Base-by-base conservation (phyloP, 2,329 filamentous ascomycete species). In the Fusarium sp. region DNA sequence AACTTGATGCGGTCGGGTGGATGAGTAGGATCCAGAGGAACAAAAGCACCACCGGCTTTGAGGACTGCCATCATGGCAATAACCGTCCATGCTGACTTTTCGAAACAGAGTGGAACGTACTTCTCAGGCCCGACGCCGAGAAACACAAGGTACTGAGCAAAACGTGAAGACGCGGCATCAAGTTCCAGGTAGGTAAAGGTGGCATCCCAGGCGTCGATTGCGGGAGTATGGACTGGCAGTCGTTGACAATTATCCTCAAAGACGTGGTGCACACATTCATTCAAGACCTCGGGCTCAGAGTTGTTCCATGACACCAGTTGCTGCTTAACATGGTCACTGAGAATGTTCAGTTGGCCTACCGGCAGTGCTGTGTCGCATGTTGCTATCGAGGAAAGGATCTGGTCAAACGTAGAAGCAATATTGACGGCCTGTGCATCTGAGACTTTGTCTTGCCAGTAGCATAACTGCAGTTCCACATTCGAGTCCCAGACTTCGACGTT, bases 131-230 rank as follows among this genome's bases (percentile, higher is more conserved):
- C 35, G 16, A 82, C 61, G 0, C 79, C 77, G 3, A 81, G 75
- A 11, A 75, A 75, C 4, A 82, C 82, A 14, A 86, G 77, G 8
- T 78, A 69, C 25, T 79, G 80, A 1, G 85, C 84, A 11, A 74
- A 39, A 4, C 27, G 80, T 7, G 66, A 55, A 6, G 77, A 45
- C 0, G 61, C 4, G 0, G 18, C 35, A 15, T 78, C 52, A 1
- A 86, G 76, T 25, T 86, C 80, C 1, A 6, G 3, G 38, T 74
- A 74, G 4, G 60, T 84, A 45, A 85, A 80, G 21, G 74, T 67
- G 21, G 82, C 84, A 67, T 86, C 85, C 83, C 84, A 86, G 0
- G 84, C 83, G n/a, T 81, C 75, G 21, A 86, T 79, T 3, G 85
- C 84, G 1, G 77, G 72, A 1, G 79, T 69, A 14, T 73, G 59